A percentile compares a stretch with the other conserved stretches of the same genome.
phyloP scores from a whole-genome alignment of 129 eudicot species.

The Flaveria robusta region DNA sequence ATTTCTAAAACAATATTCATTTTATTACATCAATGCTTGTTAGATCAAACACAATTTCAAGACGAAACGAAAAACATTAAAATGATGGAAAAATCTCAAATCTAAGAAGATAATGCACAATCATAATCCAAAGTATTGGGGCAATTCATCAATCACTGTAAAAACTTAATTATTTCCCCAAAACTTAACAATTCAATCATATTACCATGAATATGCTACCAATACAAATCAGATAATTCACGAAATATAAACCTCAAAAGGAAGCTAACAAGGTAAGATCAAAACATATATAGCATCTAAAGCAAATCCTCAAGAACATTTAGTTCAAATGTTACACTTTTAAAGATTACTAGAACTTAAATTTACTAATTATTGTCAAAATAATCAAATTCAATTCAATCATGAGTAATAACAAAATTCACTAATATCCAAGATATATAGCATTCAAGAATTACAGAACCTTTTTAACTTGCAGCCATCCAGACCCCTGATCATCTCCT shows the following conservation, averaged over 20 bases:
- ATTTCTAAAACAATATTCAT: not conserved
- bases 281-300: conserved; percentile 1
- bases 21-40: conserved; percentile 12
- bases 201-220: not conserved
- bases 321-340: not conserved
- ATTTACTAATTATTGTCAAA: conserved; percentile 4
- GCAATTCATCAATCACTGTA: conserved; percentile 16
- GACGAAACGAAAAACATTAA: not conserved
- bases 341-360: conserved; percentile 8
- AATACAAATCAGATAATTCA: not conserved
- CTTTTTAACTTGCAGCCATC: conserved; percentile 99
- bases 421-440: not conserved
- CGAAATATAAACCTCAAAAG: not conserved
- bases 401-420: conserved; percentile 7
- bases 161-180: not conserved
- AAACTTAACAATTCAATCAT: conserved; percentile 21
- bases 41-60: conserved; percentile 8
- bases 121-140: not conserved
- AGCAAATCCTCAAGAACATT: conserved; percentile 24
- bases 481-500: conserved; percentile 88
- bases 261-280: conserved; percentile 17
- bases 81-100: not conserved
- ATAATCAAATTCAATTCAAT: not conserved
- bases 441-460: conserved; percentile 39
- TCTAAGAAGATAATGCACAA: not conserved